Evolutionary conservation across 257 asterid genomes (phyloP).

Genomic region (Ilex asprella): DNA sequence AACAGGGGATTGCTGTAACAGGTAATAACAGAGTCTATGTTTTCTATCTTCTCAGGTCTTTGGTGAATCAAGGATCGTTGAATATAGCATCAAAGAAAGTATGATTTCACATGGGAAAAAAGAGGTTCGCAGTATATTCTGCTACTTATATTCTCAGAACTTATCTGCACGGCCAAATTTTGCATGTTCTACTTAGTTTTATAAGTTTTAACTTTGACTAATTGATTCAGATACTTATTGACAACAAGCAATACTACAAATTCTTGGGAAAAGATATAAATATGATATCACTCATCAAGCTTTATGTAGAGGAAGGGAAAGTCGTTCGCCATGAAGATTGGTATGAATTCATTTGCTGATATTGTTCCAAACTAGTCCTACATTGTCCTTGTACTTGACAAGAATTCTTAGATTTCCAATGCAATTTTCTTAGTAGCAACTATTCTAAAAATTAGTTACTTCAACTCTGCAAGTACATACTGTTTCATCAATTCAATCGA

Average conservation of each 20-base stretch:
- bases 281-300: slow-evolving; percentile 69
- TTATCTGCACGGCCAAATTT: background rate
- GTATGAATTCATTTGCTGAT: slow-evolving; percentile 27
- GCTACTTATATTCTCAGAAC: background rate
- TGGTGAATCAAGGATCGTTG: slow-evolving; percentile 75
- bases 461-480: no score
- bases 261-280: slow-evolving; percentile 67
- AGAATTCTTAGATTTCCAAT: no score
- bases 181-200: background rate
- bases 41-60: slow-evolving; percentile 43
- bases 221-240: slow-evolving; percentile 51
- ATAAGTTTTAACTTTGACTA: background rate
- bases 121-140: slow-evolving; percentile 39
- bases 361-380: background rate
- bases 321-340: slow-evolving; percentile 73
- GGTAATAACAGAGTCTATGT: background rate
- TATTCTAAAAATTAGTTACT: no score
- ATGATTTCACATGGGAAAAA: slow-evolving; percentile 54
- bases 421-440: background rate
- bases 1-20: background rate
- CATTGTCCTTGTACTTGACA: background rate
- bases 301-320: slow-evolving; percentile 72
- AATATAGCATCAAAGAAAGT: slow-evolving; percentile 48
- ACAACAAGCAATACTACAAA: slow-evolving; percentile 82
- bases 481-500: no score